These are phyloP conservation scores for Dillenia turbinata DNA, from an alignment of 164 flowering plant genomes.

Conservation along the genomic window DNA sequence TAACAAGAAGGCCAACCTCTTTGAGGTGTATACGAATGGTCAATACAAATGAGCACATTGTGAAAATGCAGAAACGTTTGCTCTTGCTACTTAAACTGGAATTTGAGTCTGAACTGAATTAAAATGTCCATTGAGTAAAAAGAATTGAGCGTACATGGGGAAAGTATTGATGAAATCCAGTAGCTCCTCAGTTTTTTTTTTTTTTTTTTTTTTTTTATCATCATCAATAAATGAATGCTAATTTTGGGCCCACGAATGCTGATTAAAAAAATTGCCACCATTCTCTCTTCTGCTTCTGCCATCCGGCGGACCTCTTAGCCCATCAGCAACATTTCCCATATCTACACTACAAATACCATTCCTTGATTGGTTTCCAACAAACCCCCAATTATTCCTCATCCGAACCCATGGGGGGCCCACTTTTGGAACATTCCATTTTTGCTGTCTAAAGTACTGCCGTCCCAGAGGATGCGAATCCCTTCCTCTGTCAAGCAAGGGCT, in stretches of 20 bases:
- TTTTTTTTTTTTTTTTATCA: too few species aligned
- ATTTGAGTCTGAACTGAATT: constrained; percentile 9
- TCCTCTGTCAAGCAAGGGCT: constrained; percentile 18
- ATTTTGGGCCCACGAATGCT: constrained; percentile 24
- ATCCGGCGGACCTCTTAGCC: constrained; percentile 19
- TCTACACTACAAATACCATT: constrained; percentile 22
- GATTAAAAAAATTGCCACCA: constrained; percentile 19
- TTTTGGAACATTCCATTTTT: constrained; percentile 45
- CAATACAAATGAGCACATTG: constrained; percentile 5
- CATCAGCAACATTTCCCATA: constrained; percentile 24
- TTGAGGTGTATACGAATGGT: constrained; percentile 13
- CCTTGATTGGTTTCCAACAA: constrained; percentile 28
- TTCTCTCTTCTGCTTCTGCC: constrained; percentile 24
- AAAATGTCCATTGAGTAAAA: constrained; percentile 19
- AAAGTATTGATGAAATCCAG: constrained; percentile 6
- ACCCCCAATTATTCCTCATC: constrained; percentile 34
- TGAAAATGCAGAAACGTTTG: background rate
- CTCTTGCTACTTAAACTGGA: background rate
- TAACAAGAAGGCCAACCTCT: background rate
- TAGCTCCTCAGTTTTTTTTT: constrained; percentile 12
- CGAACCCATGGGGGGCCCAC: constrained; percentile 44
- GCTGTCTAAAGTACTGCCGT: constrained; percentile 61
- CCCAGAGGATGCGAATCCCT: constrained; percentile 42
- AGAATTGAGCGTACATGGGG: constrained; percentile 25
- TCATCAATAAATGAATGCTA: constrained; percentile 30